These are phyloP conservation scores for Solanum habrochaites DNA, from an alignment of 257 asterid genomes.

Conservation along the genomic window DNA sequence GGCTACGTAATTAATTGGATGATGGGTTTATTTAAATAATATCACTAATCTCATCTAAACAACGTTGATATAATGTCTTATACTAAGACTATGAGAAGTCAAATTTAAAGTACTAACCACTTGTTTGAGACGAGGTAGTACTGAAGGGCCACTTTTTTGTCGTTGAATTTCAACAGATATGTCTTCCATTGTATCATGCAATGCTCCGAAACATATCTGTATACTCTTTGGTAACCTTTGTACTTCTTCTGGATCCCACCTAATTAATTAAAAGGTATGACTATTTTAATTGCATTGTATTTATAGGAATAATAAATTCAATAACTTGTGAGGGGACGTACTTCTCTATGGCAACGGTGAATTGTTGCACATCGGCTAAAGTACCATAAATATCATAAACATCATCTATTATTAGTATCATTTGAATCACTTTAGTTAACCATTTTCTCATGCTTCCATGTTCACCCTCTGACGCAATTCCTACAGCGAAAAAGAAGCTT, in stretches of 20 bases:
- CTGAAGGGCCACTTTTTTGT: slow-evolving; percentile 32
- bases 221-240: slow-evolving; percentile 29
- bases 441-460: slow-evolving; percentile 37
- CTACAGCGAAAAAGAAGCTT: slow-evolving; percentile 41
- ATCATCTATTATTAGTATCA: slow-evolving; percentile 35
- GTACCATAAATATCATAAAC: slow-evolving; percentile 52
- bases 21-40: too few species aligned
- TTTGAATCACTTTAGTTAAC: slow-evolving; percentile 33
- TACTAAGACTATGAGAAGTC: background rate
- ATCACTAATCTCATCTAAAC: too few species aligned
- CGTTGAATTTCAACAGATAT: slow-evolving; percentile 28
- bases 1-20: too few species aligned
- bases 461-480: slow-evolving; percentile 37
- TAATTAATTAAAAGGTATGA: background rate
- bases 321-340: background rate
- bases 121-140: slow-evolving; percentile 22
- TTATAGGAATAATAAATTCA: background rate
- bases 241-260: slow-evolving; percentile 39
- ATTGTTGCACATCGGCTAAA: slow-evolving; percentile 22
- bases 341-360: slow-evolving; percentile 40
- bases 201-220: slow-evolving; percentile 24
- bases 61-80: too few species aligned
- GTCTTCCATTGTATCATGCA: slow-evolving; percentile 18
- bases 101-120: slow-evolving; percentile 8
- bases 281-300: background rate